These are phyloP conservation scores for Akanthomyces muscarius DNA, from an alignment of 2,329 filamentous ascomycete species.

Conservation along the genomic window DNA sequence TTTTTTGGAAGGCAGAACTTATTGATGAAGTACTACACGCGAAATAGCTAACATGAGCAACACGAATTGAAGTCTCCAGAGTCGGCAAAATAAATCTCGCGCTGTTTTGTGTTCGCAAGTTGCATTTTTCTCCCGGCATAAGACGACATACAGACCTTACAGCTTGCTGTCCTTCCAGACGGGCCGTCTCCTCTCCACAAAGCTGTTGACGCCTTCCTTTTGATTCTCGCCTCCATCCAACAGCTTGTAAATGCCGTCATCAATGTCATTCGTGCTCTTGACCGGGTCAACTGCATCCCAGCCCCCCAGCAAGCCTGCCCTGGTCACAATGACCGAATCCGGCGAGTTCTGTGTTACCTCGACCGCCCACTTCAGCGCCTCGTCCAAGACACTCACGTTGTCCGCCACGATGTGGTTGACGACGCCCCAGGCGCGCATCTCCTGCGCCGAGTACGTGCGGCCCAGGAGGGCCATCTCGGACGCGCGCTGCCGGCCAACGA, in stretches of 20 bases:
- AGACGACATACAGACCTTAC: conserved; percentile 26
- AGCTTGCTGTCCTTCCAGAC: conserved; percentile 63
- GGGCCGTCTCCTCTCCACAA: conserved; percentile 70
- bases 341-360: conserved; percentile 65
- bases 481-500: conserved; percentile 64
- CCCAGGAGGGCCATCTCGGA: conserved; percentile 68
- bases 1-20: no score
- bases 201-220: conserved; percentile 68
- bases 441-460: conserved; percentile 51
- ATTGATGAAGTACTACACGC: no score
- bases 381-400: conserved; percentile 45
- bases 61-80: no score
- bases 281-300: conserved; percentile 68
- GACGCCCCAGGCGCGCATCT: conserved; percentile 63
- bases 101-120: no score
- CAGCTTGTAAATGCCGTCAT: conserved; percentile 53
- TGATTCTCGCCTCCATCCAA: conserved; percentile 68
- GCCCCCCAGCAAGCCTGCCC: conserved; percentile 66
- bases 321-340: conserved; percentile 69
- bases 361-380: conserved; percentile 58
- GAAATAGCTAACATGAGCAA: no score
- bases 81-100: no score
- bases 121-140: no score
- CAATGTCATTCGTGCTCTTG: conserved; percentile 54
- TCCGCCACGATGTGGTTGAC: conserved; percentile 60